phyloP scores from a whole-genome alignment of 768 basidiomycete genomes.

The Termitomyces titanicus region DNA sequence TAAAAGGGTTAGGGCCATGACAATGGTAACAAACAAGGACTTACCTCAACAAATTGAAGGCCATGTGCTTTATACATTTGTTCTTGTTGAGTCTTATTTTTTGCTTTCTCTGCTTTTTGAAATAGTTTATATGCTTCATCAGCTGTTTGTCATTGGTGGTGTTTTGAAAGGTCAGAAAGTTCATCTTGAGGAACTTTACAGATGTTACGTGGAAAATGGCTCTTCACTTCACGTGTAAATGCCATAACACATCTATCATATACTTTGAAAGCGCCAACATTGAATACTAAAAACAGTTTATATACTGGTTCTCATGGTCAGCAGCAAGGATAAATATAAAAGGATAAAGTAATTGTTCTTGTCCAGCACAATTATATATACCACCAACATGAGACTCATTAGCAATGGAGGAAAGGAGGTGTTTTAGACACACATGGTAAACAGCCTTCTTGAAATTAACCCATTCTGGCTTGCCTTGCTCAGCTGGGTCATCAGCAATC shows the following conservation, averaged over 20 bases:
- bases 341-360: slow-evolving; percentile 17
- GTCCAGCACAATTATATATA: slow-evolving; percentile 11
- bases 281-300: not conserved
- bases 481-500: slow-evolving; percentile 18
- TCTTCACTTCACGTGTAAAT: slow-evolving; percentile 1
- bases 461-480: slow-evolving; percentile 19
- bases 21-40: not conserved
- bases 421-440: slow-evolving; percentile 23
- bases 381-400: slow-evolving; percentile 9
- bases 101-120: not conserved
- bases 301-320: slow-evolving; percentile 46
- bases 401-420: slow-evolving; percentile 15
- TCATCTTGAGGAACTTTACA: slow-evolving; percentile 20
- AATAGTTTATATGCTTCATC: slow-evolving; percentile 6
- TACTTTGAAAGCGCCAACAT: not conserved
- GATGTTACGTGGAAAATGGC: not conserved
- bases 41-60: not conserved
- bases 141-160: not conserved
- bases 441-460: slow-evolving; percentile 19
- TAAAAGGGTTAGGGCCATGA: not conserved
- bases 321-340: slow-evolving; percentile 34
- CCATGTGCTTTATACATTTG: not conserved
- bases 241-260: slow-evolving; percentile 1
- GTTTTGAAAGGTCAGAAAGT: slow-evolving; percentile 13
- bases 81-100: not conserved